phyloP scores from a whole-genome alignment of 2,329 filamentous ascomycete species.

The Metarhizium humberi region DNA sequence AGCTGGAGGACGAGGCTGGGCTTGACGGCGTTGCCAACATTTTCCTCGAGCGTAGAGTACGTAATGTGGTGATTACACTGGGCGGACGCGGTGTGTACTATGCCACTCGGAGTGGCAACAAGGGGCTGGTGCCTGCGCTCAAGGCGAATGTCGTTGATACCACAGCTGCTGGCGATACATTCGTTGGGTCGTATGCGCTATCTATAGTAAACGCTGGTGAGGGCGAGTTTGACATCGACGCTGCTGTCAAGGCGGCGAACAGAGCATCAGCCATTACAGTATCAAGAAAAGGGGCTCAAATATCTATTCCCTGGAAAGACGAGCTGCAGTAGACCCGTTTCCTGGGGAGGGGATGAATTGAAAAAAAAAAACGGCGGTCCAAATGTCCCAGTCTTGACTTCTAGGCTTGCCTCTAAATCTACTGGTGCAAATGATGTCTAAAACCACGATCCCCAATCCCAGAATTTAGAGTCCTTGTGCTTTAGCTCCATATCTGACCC shows the following conservation, averaged over 20 bases:
- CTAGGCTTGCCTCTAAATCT: neutral
- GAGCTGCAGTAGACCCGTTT: slow-evolving; percentile 22
- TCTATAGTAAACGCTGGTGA: slow-evolving; percentile 46
- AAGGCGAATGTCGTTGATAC: slow-evolving; percentile 80
- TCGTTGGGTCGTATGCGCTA: slow-evolving; percentile 80
- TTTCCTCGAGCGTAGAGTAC: slow-evolving; percentile 63
- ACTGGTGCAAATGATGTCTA: slow-evolving; percentile 5
- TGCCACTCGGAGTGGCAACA: slow-evolving; percentile 31
- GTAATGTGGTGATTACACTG: slow-evolving; percentile 74
- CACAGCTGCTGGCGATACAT: slow-evolving; percentile 89
- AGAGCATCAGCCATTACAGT: slow-evolving; percentile 32
- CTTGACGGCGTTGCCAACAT: slow-evolving; percentile 38
- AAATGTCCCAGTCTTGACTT: neutral
- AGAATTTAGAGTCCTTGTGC: slow-evolving; percentile 16
- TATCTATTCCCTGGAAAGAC: slow-evolving; percentile 35
- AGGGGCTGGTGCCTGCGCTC: slow-evolving; percentile 49
- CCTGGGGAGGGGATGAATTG: slow-evolving; percentile 8
- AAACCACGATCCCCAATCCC: slow-evolving; percentile 19
- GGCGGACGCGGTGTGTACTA: slow-evolving; percentile 72
- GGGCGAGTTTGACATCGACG: slow-evolving; percentile 41
- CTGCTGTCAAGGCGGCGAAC: slow-evolving; percentile 47
- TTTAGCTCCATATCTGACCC: neutral
- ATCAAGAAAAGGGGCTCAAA: slow-evolving; percentile 31
- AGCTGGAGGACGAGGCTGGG: slow-evolving; percentile 37
- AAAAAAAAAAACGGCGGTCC: neutral